Evolutionary conservation across 352 stramenopile genomes (phyloP), one percentile per base, ranked within the genome.

Genomic region (Globisporangium orthogonon): DNA sequence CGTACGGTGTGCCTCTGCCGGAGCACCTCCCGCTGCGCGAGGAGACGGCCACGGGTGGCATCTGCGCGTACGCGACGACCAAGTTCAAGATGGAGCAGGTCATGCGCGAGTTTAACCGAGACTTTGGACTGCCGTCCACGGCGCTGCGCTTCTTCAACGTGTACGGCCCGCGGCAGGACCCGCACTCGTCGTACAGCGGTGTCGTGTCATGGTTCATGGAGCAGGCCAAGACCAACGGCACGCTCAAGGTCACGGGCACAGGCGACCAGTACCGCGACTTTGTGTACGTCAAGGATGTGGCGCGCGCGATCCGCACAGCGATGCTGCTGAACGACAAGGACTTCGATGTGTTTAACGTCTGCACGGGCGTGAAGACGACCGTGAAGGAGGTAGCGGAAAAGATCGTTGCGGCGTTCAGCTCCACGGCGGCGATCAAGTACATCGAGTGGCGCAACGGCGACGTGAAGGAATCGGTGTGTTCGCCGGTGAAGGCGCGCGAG

Each of bases 161-260:
- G 5, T 94, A 91, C 58, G 83, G 83, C 2, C 83, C 83, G 2
- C 79, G 83, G 14, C 83, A 93, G 59, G 83, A 93, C 57, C 81
- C 83, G 2, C 72, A 90, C 68, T 93, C 83, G 56, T 87, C 78
- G 15, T 91, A 93, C 69, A 90, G 81, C 52, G 83, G 83, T 15
- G 83, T 93, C 31, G 77, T 93, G 30, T 90, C 83, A 44, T 90
- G 78, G 80, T 89, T 93, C 63, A 93, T 93, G 83, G 83, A 93
- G 62, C 78, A 91, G 69, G 81, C 83, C 35, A 86, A 86, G 66
- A 88, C 80, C 62, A 89, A 93, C 61, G 81, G 79, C 49, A 87
- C 78, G 17, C 63, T 93, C 59, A 89, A 89, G 66, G 76, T 93
- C 39, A 87, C 77, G 3, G 83, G 83, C 18, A 74, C 87, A 14